Base-by-base conservation (phyloP, 345 rosid species). In the Kandelia obovata region DNA sequence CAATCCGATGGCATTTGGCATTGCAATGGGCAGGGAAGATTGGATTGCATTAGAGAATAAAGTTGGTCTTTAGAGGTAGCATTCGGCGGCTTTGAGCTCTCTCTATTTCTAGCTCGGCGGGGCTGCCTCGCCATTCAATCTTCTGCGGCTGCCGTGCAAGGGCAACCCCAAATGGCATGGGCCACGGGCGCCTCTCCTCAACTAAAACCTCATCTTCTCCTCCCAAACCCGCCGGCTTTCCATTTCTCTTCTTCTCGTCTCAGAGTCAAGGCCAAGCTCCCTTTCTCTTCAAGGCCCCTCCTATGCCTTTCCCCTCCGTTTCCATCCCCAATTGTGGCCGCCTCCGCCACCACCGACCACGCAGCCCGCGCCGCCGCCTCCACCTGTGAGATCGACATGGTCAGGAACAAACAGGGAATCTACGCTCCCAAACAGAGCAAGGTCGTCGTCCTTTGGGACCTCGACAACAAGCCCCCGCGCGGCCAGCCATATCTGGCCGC, bases 391-490 rank as follows among this genome's bases (percentile, higher is more conserved):
- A 85, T 94, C 75, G 96, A 94, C 79, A 87, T 94, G 95, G 92
- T 91, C 3, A 86, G 64, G 71, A 87, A 83, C 87, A 89, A 72
- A 76, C 84, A 86, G 49, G 98, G 98, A 0, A 53, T 86, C 55
- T 91, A 80, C 85, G 62, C 96, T 3, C 88, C 92, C 37, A 87
- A 79, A 69, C 73, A 78, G 76, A 79, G 79, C 76, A 89, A 85
- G 66, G 97, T 94, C 10, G 91, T 91, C 0, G 92, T 94, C 62
- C 81, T 89, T 7, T 91, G 97, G 98, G 96, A 94, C 87, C 90
- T 94, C 51, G 98, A 94, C 76, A 94, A 94, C 85, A 94, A 94
- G 70, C 98, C 97, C 7, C 97, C 96, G 0, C 85, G 91, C 0
- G 96, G 96, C 8, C 89, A 86, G 35, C 98, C 97, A 0, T 94